phyloP scores from a whole-genome alignment of 2,329 filamentous ascomycete species.

The Dendrostoma leiphaemia region DNA sequence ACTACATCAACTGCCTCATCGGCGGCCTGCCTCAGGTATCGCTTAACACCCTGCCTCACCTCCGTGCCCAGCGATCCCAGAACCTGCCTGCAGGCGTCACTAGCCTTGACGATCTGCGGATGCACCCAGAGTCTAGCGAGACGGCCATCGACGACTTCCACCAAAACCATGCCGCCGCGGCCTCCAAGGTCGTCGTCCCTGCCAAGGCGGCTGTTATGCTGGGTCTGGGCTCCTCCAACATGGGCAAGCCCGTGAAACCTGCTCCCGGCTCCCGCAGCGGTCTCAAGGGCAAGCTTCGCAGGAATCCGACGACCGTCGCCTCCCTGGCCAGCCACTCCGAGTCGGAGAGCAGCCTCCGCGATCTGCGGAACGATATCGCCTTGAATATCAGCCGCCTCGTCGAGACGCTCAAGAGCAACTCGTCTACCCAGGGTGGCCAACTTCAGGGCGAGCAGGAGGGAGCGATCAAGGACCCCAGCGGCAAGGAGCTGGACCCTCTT shows the following conservation, averaged over 20 bases:
- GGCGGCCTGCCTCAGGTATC: slow-evolving; percentile 1
- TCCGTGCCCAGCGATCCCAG: slow-evolving; percentile 3
- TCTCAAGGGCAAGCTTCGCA: slow-evolving; percentile 21
- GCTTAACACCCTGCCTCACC: background rate
- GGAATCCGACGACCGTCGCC: background rate
- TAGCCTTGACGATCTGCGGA: slow-evolving; percentile 17
- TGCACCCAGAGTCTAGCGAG: slow-evolving; percentile 15
- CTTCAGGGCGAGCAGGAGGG: slow-evolving; percentile 10
- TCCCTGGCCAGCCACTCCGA: slow-evolving; percentile 4
- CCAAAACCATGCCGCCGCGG: slow-evolving; percentile 23
- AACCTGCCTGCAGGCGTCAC: slow-evolving; percentile 16
- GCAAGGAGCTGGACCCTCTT: slow-evolving; percentile 31
- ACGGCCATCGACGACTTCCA: slow-evolving; percentile 11
- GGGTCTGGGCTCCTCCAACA: slow-evolving; percentile 37
- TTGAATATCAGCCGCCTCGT: slow-evolving; percentile 51
- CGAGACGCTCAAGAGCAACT: slow-evolving; percentile 39
- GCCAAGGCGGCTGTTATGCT: slow-evolving; percentile 52
- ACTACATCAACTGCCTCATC: slow-evolving; percentile 48
- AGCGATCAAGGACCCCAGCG: slow-evolving; percentile 12
- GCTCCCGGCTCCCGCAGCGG: slow-evolving; percentile 9
- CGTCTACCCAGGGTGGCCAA: slow-evolving; percentile 4
- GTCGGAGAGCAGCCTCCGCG: slow-evolving; percentile 36
- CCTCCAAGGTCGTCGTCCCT: slow-evolving; percentile 35
- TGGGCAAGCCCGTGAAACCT: slow-evolving; percentile 18
- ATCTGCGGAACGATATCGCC: slow-evolving; percentile 48